These are phyloP conservation scores for Starmerella cellae DNA, from an alignment of 805 yeast genomes.

Conservation along the genomic window DNA sequence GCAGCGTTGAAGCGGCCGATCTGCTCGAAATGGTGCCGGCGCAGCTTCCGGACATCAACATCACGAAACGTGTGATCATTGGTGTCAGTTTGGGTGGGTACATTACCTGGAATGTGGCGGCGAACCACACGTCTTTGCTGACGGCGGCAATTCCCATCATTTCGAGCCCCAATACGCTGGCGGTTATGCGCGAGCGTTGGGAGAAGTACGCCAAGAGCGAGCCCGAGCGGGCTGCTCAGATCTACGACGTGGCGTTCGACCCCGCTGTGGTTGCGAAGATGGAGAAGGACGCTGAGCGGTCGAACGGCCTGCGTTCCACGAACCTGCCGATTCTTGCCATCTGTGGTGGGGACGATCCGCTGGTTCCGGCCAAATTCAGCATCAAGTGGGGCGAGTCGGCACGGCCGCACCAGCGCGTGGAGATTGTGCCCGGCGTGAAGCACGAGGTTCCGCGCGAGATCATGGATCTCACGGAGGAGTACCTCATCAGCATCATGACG, in stretches of 20 bases:
- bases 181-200: constrained; percentile 34
- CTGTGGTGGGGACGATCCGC: constrained; percentile 28
- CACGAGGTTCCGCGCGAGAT: constrained; percentile 25
- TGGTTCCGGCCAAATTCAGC: constrained; percentile 28
- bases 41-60: constrained; percentile 23
- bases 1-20: constrained; percentile 33
- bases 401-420: constrained; percentile 18
- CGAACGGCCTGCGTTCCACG: constrained; percentile 4
- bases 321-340: constrained; percentile 23
- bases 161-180: constrained; percentile 37
- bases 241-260: constrained; percentile 12
- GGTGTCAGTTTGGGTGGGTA: constrained; percentile 52
- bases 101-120: constrained; percentile 36
- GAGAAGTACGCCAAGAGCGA: constrained; percentile 7
- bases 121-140: constrained; percentile 28
- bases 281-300: background rate
- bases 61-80: constrained; percentile 28
- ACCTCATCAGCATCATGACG: constrained; percentile 8
- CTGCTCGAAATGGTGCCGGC: constrained; percentile 36
- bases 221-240: constrained; percentile 11
- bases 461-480: constrained; percentile 22
- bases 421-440: constrained; percentile 24
- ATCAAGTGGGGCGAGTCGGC: constrained; percentile 24
- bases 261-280: constrained; percentile 1
- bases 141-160: constrained; percentile 36